Evolutionary conservation across 2,329 filamentous ascomycete species (phyloP), one percentile per base, ranked within the genome.

Genomic region (Diaporthe amygdali): DNA sequence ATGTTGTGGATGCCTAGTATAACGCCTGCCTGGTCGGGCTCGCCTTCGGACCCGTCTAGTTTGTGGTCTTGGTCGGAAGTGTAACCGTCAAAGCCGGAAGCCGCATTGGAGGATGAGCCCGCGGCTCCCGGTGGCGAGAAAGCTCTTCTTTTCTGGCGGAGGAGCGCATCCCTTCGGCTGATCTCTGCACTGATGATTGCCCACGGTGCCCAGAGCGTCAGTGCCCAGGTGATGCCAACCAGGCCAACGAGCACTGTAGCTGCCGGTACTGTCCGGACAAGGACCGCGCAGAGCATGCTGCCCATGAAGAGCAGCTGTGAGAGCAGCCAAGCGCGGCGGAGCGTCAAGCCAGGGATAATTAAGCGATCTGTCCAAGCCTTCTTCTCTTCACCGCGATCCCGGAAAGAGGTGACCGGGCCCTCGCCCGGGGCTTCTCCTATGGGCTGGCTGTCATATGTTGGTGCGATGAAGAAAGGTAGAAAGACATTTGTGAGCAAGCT

Each of bases 1-100:
- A 98, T 96, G 81, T 98, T 98, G 85, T 98, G 96, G 68, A 98
- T 95, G 10, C 96, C 96, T 2, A 98, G 88, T 54, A 98, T 94
- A 49, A 98, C 93, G 51, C 96, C 95, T 5, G 95, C 94, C 79
- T 96, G 93, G 77, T 95, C 93, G 2, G 89, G 85, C 47, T 89
- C 87, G 32, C 89, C 86, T 56, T 88, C 81, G 9, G 81, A 81
- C 12, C 76, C 76, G 32, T 80, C 74, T 5, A 78, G 74, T 34
- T 81, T 73, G 14, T 77, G 74, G 55, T 77, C 73, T 37, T 76
- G 75, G 34, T 79, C 78, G 1, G 77, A 77, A 8, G 74, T 76
- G 54, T 78, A 76, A 14, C 73, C 77, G 25, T 79, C 77, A 25
- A 72, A 69, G 1, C 64, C 68, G 9, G 69, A 27, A 1, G 47